Base-by-base conservation (phyloP, 768 basidiomycete species). In the Pisolithus orientalis region DNA sequence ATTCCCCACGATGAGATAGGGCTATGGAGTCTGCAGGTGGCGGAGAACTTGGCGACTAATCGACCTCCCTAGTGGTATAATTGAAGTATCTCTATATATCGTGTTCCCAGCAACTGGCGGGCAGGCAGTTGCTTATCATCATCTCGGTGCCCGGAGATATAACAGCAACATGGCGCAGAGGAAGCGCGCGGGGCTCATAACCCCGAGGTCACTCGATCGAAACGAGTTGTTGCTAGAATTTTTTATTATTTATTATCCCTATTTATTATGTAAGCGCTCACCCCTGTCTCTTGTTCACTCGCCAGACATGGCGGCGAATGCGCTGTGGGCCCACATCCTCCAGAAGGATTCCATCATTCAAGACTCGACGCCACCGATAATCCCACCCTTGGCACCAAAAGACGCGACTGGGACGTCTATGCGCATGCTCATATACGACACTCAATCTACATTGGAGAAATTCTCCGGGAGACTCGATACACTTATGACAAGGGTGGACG, bases 391-490 rank as follows among this genome's bases (percentile, higher is more conserved):
- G 39, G 72, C 72, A 10, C 82, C 85, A 4, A 58, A 78, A 28
- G 86, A 89, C 68, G 87, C 78, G 58, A 77, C 78, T 9, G 80
- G 77, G 11, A 84, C 85, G 3, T 85, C 87, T 6, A 83, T 83
- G 70, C 79, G 86, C 39, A 76, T 88, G 57, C 74, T 89, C 11
- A 69, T 90, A 21, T 80, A 88, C 57, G 87, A 89, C 62, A 87
- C 85, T 1, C 85, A 87, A 51, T 78, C 77, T 21, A 80, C 83
- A 55, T 74, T 89, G 34, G 85, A 90, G 65, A 78, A 72, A 58
- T 88, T 89, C 53, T 79, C 83, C 0, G 69, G 69, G 6, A 75
- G 76, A 29, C 77, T 83, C 13, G 80, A 79, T 40, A 66, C 67
- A n/a, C 71, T 88, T 24, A 65, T 79, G 1, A 64, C 65, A 10